Conservation (phyloP, 176 grass and related monocot genomes). For the Phoenix dactylifera region DNA sequence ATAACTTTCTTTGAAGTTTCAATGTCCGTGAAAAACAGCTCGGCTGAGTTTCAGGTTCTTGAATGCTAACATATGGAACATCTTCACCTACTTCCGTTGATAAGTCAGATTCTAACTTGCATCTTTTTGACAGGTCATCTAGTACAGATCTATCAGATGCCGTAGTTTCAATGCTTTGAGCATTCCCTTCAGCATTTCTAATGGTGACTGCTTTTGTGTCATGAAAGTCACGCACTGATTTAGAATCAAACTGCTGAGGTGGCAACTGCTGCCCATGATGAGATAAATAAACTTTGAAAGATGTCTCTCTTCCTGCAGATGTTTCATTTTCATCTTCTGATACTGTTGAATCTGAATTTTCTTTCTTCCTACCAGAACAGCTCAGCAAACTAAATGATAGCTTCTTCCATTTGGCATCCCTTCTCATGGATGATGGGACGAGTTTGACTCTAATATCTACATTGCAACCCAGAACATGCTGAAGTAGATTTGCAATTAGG, state of each 20-base stretch:
- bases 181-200: constrained; percentile 35
- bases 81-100: constrained; percentile 56
- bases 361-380: constrained; percentile 90
- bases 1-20: constrained; percentile 68
- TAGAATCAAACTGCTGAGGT: constrained; percentile 15
- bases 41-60: constrained; percentile 67
- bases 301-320: constrained; percentile 39
- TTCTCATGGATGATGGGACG: constrained; percentile 29
- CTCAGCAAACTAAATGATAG: constrained; percentile 74
- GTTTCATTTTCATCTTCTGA: constrained; percentile 46
- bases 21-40: constrained; percentile 80
- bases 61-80: constrained; percentile 37
- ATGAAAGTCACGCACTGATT: constrained; percentile 1
- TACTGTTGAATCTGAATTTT: constrained; percentile 60
- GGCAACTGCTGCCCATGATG: constrained; percentile 36
- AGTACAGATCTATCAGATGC: constrained; percentile 58
- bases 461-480: constrained; percentile 74
- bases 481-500: constrained; percentile 55
- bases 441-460: constrained; percentile 83
- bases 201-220: constrained; percentile 31
- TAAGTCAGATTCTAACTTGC: constrained; percentile 18
- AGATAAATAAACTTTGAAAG: constrained; percentile 54
- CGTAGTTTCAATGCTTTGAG: constrained; percentile 30
- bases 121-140: constrained; percentile 49
- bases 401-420: constrained; percentile 59